These are phyloP conservation scores for Pichia californica DNA, from an alignment of 805 yeast species.

Conservation along the genomic window DNA sequence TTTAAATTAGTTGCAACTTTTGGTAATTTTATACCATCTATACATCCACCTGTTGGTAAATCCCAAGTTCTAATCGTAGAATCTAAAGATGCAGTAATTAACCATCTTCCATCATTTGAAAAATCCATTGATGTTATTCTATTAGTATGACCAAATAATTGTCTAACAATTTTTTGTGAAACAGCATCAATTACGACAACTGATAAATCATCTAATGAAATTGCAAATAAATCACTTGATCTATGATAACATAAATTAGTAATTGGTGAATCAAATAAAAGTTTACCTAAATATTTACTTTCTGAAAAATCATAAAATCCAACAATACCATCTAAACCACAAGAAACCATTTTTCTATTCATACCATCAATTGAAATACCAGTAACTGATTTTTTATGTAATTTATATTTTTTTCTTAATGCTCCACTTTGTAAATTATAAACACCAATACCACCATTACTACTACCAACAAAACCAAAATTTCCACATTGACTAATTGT, in stretches of 20 bases:
- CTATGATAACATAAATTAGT: slow-evolving; percentile 73
- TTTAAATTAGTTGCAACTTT: slow-evolving; percentile 76
- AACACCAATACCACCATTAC: slow-evolving; percentile 76
- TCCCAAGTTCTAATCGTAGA: slow-evolving; percentile 94
- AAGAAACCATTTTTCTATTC: slow-evolving; percentile 80
- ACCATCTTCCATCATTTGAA: slow-evolving; percentile 94
- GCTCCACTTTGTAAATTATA: slow-evolving; percentile 92
- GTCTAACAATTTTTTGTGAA: slow-evolving; percentile 79
- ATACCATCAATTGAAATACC: slow-evolving; percentile 87
- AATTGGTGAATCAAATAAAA: slow-evolving; percentile 69
- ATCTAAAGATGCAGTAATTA: slow-evolving; percentile 77
- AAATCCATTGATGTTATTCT: slow-evolving; percentile 84
- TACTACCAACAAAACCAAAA: slow-evolving; percentile 87
- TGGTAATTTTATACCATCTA: slow-evolving; percentile 78
- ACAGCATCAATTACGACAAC: slow-evolving; percentile 76
- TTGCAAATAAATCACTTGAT: slow-evolving; percentile 77
- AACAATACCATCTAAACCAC: slow-evolving; percentile 83
- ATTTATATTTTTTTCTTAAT: slow-evolving; percentile 58
- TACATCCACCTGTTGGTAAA: slow-evolving; percentile 92
- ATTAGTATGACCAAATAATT: slow-evolving; percentile 82
- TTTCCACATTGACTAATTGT: slow-evolving; percentile 91
- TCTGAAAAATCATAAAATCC: slow-evolving; percentile 82
- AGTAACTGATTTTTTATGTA: slow-evolving; percentile 76
- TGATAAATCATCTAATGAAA: slow-evolving; percentile 80
- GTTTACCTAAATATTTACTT: slow-evolving; percentile 57